A percentile compares a stretch with the other conserved stretches of the same genome.
These are phyloP conservation scores for Pyrus communis DNA, from an alignment of 306 rosid genomes.

Conservation along the genomic window DNA sequence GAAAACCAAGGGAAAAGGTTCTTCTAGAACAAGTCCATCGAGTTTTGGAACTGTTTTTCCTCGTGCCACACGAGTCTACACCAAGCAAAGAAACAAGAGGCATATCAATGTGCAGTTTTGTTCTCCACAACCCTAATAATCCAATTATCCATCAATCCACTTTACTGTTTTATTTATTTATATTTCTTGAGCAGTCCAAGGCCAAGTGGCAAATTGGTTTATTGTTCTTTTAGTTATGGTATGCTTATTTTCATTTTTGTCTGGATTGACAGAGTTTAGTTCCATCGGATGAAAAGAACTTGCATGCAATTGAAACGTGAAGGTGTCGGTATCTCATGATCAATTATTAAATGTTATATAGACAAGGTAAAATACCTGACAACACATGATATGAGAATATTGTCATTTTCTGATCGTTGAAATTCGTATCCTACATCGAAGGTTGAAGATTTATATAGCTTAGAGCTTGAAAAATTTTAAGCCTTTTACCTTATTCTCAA, in stretches of 20 bases:
- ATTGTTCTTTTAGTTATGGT: no score
- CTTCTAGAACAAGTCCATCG: neutral
- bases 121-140: neutral
- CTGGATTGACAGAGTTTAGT: no score
- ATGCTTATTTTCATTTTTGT: no score
- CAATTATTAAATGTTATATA: no score
- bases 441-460: neutral
- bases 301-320: neutral
- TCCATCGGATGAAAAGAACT: neutral
- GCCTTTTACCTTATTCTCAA: no score
- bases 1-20: neutral
- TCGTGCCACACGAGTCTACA: neutral
- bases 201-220: no score
- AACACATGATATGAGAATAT: neutral
- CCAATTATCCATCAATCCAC: neutral
- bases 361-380: neutral
- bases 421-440: neutral
- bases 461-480: no score
- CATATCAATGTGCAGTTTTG: neutral
- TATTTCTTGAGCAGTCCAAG: no score
- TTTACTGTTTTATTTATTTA: no score
- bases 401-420: neutral
- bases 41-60: neutral
- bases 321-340: fast-evolving
- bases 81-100: neutral